Evolutionary conservation across 2,329 filamentous ascomycete species (phyloP).

Genomic region (Purpureocillium lavendulum): DNA sequence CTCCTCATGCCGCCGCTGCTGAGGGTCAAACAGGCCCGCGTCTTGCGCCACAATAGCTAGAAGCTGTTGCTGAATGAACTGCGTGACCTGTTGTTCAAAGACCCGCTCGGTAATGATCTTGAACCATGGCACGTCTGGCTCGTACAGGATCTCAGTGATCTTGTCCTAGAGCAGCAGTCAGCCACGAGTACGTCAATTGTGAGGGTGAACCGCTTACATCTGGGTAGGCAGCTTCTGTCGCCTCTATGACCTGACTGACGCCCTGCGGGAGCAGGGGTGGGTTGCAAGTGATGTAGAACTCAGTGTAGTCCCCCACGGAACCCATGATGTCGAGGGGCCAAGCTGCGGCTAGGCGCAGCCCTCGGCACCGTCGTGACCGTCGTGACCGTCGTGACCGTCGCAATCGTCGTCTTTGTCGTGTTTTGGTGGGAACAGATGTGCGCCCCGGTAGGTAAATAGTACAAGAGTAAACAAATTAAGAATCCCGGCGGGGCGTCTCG

Average conservation of each 20-base stretch:
- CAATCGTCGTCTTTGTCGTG: no score
- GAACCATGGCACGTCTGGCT: slow-evolving; percentile 26
- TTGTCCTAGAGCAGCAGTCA: slow-evolving; percentile 3
- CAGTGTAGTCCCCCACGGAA: slow-evolving; percentile 7
- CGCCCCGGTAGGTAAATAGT: no score
- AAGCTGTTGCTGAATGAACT: slow-evolving; percentile 13
- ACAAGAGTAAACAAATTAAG: no score
- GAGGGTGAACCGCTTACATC: neutral
- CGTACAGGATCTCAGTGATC: slow-evolving; percentile 24
- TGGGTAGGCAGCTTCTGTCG: slow-evolving; percentile 1
- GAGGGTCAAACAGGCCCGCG: slow-evolving; percentile 4
- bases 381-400: no score
- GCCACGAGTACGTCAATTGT: neutral
- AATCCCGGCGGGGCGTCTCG: no score
- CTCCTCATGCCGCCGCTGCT: neutral
- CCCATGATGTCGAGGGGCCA: neutral
- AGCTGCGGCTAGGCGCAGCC: neutral
- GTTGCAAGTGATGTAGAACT: slow-evolving; percentile 26
- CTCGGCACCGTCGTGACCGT: no score
- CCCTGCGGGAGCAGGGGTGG: slow-evolving; percentile 22
- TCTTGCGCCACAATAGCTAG: slow-evolving; percentile 12
- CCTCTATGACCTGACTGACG: slow-evolving; percentile 16
- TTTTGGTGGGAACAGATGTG: no score
- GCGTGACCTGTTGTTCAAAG: slow-evolving; percentile 8
- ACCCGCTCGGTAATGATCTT: slow-evolving; percentile 16